A percentile compares a stretch with the other conserved stretches of the same genome.
Evolutionary conservation across 345 rosid species (phyloP).

Genomic region (Trapa incisa): DNA sequence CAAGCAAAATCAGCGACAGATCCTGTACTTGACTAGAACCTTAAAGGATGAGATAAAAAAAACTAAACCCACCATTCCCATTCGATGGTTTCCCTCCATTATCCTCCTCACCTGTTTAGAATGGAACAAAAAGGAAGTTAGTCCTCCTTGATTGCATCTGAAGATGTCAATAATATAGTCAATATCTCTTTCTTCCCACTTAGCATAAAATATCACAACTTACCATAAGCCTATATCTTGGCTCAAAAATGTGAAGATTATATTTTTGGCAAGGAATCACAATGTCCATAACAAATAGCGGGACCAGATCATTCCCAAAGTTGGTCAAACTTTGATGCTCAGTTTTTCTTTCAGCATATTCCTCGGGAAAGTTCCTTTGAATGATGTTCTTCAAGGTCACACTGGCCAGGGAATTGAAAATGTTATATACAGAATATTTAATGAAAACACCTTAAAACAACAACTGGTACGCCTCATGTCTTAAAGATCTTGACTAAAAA

Average conservation of each 20-base stretch:
- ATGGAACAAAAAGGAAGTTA: background rate
- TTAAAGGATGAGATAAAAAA: background rate
- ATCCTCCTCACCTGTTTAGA: conserved; percentile 66
- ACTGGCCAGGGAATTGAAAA: conserved; percentile 20
- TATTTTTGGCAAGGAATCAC: conserved; percentile 84
- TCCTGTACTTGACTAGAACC: background rate
- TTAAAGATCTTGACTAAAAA: background rate
- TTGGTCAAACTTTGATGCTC: conserved; percentile 68
- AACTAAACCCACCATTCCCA: conserved; percentile 73
- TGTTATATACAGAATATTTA: too few relatives aligned
- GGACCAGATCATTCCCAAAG: conserved; percentile 72
- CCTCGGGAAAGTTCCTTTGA: conserved; percentile 77
- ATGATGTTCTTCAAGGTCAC: conserved; percentile 83
- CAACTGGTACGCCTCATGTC: too few relatives aligned
- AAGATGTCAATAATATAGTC: background rate
- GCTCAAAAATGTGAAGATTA: conserved; percentile 86
- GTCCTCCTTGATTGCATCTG: background rate
- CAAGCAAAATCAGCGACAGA: too few relatives aligned
- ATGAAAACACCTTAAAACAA: too few relatives aligned
- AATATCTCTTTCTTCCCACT: too few relatives aligned
- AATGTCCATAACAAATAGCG: conserved; percentile 91
- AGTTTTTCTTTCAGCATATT: conserved; percentile 76
- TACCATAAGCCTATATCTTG: conserved; percentile 90
- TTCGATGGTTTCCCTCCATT: conserved; percentile 94
- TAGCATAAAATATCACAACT: conserved; percentile 15